Base-by-base conservation (phyloP, 164 flowering plant species). In the Stephania cephalantha region DNA sequence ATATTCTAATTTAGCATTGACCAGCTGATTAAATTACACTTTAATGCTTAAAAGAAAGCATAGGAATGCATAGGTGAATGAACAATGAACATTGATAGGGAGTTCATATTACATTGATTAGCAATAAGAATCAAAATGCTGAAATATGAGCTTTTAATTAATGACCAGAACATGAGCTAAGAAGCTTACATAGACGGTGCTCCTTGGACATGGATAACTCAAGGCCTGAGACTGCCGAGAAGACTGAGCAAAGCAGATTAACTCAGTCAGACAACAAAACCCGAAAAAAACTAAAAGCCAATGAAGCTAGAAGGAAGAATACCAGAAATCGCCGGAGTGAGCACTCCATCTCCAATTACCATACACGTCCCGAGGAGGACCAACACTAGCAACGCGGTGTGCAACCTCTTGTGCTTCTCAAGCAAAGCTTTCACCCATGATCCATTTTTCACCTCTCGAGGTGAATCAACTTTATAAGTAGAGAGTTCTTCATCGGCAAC, bases 331-430 rank as follows among this genome's bases (percentile, higher is more conserved):
- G 98, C 93, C 42, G 75, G 79, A 44, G 79, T 72, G 80, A 79
- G 64, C 74, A 82, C 81, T 81, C 88, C 80, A 82, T 77, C 98
- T 63, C 98, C 98, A 73, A 93, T 90, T 15, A 93, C 97, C 98
- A 93, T 93, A 81, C 97, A 93, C 63, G 98, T 93, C 64, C 98
- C 98, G 58, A 91, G 86, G 61, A 93, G 86, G 78, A 90, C 98
- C 84, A 93, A 58, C 13, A 93, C 80, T 64, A 93, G 83, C 81
- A 93, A 84, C 81, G 97, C 93, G 53, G 91, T 89, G 74, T 87
- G 94, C 82, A 91, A 81, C 61, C 65, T 69, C 82, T 84, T 93
- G 81, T 89, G 85, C 82, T 87, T 90, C 87, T 93, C 97, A 6
- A 93, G 89, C 68, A 86, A 80, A 74, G 11, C 71, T 76, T 93